Base-by-base conservation (phyloP, 2,329 filamentous ascomycete genomes). In the Xylariomycetidae sp. region DNA sequence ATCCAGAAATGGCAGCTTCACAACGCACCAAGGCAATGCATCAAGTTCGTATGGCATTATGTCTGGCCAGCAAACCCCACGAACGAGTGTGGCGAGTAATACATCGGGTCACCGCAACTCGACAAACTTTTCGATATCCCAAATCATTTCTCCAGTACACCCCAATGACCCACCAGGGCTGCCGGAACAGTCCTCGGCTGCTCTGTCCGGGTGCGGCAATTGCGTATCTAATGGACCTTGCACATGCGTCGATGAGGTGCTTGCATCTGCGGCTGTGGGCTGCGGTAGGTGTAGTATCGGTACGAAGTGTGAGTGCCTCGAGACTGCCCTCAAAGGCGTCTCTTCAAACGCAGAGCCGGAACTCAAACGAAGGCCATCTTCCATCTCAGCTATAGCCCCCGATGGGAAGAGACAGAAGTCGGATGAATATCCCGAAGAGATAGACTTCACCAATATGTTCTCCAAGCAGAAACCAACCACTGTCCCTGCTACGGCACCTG, bases 381-480 rank as follows among this genome's bases (percentile, higher is more conserved):
- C 73, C 2, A 66, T 66, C 2, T 63, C 66, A 2, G 57, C 54
- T 4, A 37, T 54, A 12, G 57, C 49, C 0, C 65, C 68, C 0
- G 58, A 63, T 2, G 74, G 75, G 42, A 85, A 84, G 56, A 71
- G 75, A 20, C 68, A 68, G 26, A 71, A 71, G 14, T 57, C 69
- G 3, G 67, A 74, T 35, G 57, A 60, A 11, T 58, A 65, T 32
- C 63, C 62, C 34, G 71, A 79, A 43, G 85, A 88, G 60, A 82
- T 82, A 28, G 84, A 89, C 54, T 88, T 88, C 47, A 88, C 85
- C 5, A 61, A 72, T 41, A 71, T 77, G 46, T 84, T 84, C 53
- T 65, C 74, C 35, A 64, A 67, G 53, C 64, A 67, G 46, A 54
- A 64, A 46, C n/a, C n/a, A n/a, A n/a, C n/a, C n/a, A n/a, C n/a